Base-by-base conservation (phyloP, 768 basidiomycete species). In the Pholiota microspora region DNA sequence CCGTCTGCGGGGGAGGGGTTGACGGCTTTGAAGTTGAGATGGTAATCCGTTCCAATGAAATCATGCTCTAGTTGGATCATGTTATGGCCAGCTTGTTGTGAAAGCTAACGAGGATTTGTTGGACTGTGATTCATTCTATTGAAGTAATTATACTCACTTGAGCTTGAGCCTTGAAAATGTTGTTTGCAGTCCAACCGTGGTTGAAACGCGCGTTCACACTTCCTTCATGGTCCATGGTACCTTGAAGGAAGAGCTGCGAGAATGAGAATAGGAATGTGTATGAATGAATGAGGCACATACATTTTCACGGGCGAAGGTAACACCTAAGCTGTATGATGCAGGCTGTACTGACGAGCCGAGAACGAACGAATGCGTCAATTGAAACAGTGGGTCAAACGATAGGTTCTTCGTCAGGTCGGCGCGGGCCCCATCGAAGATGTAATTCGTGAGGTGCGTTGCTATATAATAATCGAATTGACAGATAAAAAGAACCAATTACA, bases 41-140 rank as follows among this genome's bases (percentile, higher is more conserved):
- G 86, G 72, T 88, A 97, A 71, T 98, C 96, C 54, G 77, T 78
- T 23, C 94, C 96, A 62, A 85, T 82, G 69, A 89, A 89, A 71
- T 98, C 97, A 64, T 99, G 96, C 71, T 99, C 97, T 38, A 95
- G 60, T 63, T 95, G 92, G 53, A 97, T 71, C 89, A 97, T 92
- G 60, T 88, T 96, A 67, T 94, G 93, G 15, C 89, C 89, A 13
- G 74, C 72, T 71, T 84, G 80, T 66, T 80, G 74, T 31, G 90
- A 88, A 59, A 97, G 77, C 92, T 96, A 67, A 25, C 57, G 55
- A 59, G 57, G 53, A 45, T 58, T 55, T 54, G 62, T 63, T 59
- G 57, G 34, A 47, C 45, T 47, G 21, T 29, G 3, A 15, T 25
- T 31, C n/a, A 47, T n/a, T 15, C 36, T 21, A 29, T 23, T 40